Evolutionary conservation across 345 rosid species (phyloP).

Genomic region (Arabis hirsuta): DNA sequence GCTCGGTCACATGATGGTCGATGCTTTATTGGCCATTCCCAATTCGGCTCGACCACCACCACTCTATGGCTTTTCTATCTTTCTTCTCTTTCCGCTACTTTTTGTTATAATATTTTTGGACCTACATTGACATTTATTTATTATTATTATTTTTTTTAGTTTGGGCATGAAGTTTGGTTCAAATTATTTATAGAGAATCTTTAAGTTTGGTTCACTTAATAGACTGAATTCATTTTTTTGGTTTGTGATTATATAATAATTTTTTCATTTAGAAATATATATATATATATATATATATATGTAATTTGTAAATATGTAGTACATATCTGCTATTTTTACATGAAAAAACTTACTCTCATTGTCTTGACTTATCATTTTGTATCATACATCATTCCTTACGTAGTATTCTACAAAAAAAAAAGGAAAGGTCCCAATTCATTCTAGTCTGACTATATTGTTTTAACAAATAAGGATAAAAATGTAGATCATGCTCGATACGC

Average conservation of each 20-base stretch:
- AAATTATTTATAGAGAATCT: neutral
- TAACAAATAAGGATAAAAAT: neutral
- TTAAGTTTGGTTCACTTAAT: neutral
- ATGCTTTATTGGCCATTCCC: slow-evolving; percentile 50
- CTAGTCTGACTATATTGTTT: no score
- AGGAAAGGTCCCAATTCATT: no score
- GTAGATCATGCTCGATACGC: neutral
- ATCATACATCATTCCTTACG: no score
- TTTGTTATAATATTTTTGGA: neutral
- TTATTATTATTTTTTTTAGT: neutral
- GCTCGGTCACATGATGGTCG: slow-evolving; percentile 68
- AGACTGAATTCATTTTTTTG: neutral
- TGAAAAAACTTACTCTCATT: no score
- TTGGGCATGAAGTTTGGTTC: neutral
- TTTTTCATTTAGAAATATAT: no score
- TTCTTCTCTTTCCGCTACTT: slow-evolving; percentile 9
- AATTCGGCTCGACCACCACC: slow-evolving; percentile 31
- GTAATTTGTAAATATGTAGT: no score
- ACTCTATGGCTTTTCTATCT: slow-evolving; percentile 26
- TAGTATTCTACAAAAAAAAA: no score
- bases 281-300: no score
- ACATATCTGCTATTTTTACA: no score
- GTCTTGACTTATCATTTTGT: no score
- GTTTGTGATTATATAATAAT: neutral
- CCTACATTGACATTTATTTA: slow-evolving; percentile 8